phyloP scores from a whole-genome alignment of 2,329 filamentous ascomycete species.

The Alternaria sp. region DNA sequence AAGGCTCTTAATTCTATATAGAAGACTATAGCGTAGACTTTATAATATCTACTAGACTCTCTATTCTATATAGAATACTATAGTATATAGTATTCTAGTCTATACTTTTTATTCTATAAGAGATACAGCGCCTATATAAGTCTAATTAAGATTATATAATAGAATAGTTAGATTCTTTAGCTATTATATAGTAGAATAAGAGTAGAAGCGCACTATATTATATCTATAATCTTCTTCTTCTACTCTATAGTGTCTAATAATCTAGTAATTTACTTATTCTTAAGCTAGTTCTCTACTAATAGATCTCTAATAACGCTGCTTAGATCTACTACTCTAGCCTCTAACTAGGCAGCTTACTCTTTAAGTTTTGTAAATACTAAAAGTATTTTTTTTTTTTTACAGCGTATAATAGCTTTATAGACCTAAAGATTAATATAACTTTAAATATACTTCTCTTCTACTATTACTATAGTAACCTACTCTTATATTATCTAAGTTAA shows the following conservation, averaged over 20 bases:
- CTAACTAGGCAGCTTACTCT: neutral
- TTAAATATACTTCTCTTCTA: neutral
- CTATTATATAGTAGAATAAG: neutral
- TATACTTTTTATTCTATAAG: too few species aligned
- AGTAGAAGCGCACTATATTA: neutral
- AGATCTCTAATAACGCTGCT: neutral
- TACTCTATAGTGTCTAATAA: neutral
- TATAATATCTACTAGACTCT: too few species aligned
- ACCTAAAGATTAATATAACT: neutral
- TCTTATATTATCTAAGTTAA: neutral
- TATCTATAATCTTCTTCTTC: neutral
- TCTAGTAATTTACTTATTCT: neutral
- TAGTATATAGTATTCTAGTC: too few species aligned
- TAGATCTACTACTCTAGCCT: neutral
- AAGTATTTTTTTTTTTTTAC: neutral
- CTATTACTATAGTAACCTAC: neutral
- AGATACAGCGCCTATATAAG: too few species aligned
- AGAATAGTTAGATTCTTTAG: neutral
- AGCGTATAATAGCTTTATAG: neutral
- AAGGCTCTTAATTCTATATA: too few species aligned
- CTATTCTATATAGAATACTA: too few species aligned
- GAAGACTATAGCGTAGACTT: too few species aligned
- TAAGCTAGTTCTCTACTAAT: neutral
- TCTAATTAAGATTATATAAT: too few species aligned
- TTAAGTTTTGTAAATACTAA: neutral